A percentile compares a stretch with the other conserved stretches of the same genome.
These are phyloP conservation scores for Ustilago xerochloae DNA, from an alignment of 1,284 basidiomycete species.

Conservation along the genomic window DNA sequence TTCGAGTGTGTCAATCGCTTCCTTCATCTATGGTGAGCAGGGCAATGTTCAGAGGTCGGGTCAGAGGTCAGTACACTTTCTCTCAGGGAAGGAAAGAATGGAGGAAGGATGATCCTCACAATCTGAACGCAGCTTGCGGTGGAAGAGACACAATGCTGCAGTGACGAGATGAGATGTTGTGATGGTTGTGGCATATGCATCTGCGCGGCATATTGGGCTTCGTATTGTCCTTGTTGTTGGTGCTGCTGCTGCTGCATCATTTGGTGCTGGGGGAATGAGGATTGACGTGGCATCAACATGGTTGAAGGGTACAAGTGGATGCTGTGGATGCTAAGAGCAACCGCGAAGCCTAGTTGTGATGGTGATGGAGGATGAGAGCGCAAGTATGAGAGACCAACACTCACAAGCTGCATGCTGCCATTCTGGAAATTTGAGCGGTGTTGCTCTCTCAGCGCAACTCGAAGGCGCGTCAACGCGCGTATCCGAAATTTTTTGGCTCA, in stretches of 20 bases:
- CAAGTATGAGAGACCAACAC: conserved; percentile 21
- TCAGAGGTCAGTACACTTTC: neutral
- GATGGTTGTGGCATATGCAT: conserved; percentile 38
- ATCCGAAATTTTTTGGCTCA: neutral
- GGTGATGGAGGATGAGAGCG: neutral
- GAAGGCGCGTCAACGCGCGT: conserved; percentile 11
- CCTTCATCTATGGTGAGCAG: conserved; percentile 45
- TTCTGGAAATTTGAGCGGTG: conserved; percentile 1
- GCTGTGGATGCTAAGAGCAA: neutral
- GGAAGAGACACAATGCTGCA: conserved; percentile 37
- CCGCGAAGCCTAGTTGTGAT: no score
- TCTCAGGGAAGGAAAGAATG: no score
- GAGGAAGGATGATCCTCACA: conserved; percentile 7
- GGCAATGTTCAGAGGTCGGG: neutral
- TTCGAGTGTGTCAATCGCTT: conserved; percentile 34
- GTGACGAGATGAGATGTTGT: conserved; percentile 31
- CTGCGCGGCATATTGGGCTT: conserved; percentile 12
- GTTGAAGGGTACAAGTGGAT: neutral
- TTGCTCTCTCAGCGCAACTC: conserved; percentile 7
- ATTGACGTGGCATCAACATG: conserved; percentile 37
- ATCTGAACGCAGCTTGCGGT: conserved; percentile 36
- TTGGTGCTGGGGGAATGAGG: conserved; percentile 27
- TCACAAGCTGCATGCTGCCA: conserved; percentile 4
- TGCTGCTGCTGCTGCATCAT: conserved; percentile 12
- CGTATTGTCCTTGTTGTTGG: conserved; percentile 12